Evolutionary conservation across 495 filamentous ascomycete species (phyloP), one percentile per base, ranked within the genome.

Genomic region (Podospora pseudocomata): DNA sequence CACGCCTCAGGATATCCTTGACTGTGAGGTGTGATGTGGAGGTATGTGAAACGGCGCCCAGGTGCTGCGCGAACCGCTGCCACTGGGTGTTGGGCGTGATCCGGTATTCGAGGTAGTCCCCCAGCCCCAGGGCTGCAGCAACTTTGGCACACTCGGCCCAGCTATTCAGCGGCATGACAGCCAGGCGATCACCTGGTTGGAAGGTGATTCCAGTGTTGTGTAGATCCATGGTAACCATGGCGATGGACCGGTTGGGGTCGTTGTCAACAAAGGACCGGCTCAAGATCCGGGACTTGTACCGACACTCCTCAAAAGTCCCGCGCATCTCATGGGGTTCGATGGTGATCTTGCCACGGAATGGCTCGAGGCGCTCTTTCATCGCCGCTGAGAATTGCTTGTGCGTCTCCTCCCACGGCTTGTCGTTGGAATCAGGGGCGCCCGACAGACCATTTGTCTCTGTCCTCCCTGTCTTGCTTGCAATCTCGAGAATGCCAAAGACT

Each of bases 401-500:
- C 0, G 82, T 82, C 65, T 83, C 80, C 73, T 84, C 82, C 82
- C 82, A 85, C 0, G 83, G 78, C 16, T 79, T 74, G 15, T 72
- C 78, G 39, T 77, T 73, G 0, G 70, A 69, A 64, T 84, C 82
- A 7, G 70, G 66, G 23, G 75, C 76, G 3, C 82, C 83, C 23
- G 82, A 81, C 20, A 78, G 67, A 4, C 83, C 82, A 61, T 84
- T 85, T 4, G 82, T 84, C 70, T 84, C 83, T 7, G 81, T 80
- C 11, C 82, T 75, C 15, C 82, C 82, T 3, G 78, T 84, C 72
- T 84, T 84, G 60, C 80, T 79, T 19, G 83, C 81, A 19, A 85
- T 79, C 70, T 84, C 82, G 1, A 84, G 78, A 61, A 85, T 81
- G n/a, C 82, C 83, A 65, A 83, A 84, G 13, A 84, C 83, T 71